Base-by-base conservation (phyloP, 257 asterid genomes). In the Nyctanthes arbortristis region DNA sequence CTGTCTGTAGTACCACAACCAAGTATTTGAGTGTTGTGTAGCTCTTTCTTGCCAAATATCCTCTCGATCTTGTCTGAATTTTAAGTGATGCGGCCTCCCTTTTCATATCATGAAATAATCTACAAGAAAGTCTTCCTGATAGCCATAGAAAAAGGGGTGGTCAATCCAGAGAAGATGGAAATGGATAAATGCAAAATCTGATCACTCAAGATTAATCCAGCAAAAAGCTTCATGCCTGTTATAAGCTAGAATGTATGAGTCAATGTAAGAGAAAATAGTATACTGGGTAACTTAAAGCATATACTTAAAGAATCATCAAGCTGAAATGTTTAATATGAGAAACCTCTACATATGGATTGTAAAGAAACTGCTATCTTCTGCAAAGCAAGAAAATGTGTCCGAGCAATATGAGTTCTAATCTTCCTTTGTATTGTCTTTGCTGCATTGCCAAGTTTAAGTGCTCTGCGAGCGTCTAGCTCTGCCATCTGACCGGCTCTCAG, bases 401-500 rank as follows among this genome's bases (percentile, higher is more conserved):
- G 82, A 11, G 96, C 81, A 69, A 85, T 88, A 76, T 89, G 86
- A 69, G 92, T 84, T 84, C 91, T 84, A 33, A 77, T 81, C 82
- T 81, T 85, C 88, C 92, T 82, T 78, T 94, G 99, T 65, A 94
- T 88, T 69, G 63, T 86, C 87, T 81, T 91, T 73, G 96, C 96
- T 65, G 99, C 97, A 81, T 54, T 81, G 63, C 80, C 82, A 45
- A 91, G 93, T 80, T 88, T 94, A 58, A 75, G 84, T 31, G 96
- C 91, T 81, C 96, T 81, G 28, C 83, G 94, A 52, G 95, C 96
- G 88, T 94, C 99, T 71, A 94, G 84, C 37, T 91, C 97, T 16
- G 96, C 97, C 97, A 94, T 91, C 75, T 94, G 97, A 77, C 97
- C 97, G 64, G 99, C 96, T 84, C 99, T 81, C 30, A 93, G 79